Percentiles rank a stretch among this genome's conserved stretches.
Conservation (phyloP, 345 rosid genomes). For the Populus simonii region DNA sequence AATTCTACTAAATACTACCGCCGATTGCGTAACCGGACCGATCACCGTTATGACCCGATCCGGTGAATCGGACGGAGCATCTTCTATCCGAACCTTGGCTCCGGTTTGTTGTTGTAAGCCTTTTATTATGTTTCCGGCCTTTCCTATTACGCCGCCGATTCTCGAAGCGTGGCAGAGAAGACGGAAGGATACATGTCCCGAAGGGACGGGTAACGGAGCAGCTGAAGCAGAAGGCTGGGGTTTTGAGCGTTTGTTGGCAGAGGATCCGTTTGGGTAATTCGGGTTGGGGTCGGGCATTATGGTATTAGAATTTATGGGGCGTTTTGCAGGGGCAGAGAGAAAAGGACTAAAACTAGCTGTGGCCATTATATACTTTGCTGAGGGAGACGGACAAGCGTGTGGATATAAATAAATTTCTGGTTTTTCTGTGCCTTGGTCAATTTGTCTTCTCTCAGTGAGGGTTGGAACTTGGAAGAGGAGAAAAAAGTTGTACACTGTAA, state of each 20-base stretch:
- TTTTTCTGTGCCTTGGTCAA: too few relatives aligned
- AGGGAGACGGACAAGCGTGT: too few relatives aligned
- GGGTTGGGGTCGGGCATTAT: too few relatives aligned
- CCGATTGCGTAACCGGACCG: conserved; percentile 25
- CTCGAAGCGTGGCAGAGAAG: conserved; percentile 67
- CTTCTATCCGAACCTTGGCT: conserved; percentile 78
- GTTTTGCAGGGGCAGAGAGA: too few relatives aligned
- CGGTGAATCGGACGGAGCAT: conserved; percentile 53
- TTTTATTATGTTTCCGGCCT: conserved; percentile 75
- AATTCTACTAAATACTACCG: too few relatives aligned
- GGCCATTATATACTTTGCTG: too few relatives aligned
- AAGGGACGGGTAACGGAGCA: conserved; percentile 41
- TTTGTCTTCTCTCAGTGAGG: too few relatives aligned
- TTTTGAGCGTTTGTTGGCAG: conserved; percentile 56
- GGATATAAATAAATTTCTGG: too few relatives aligned
- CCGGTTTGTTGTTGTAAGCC: conserved; percentile 72
- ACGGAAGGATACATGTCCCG: conserved; percentile 65
- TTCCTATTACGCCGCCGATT: conserved; percentile 84
- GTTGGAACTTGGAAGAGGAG: too few relatives aligned
- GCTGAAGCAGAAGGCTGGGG: conserved; percentile 22
- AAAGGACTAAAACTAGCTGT: too few relatives aligned
- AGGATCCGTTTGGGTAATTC: background rate
- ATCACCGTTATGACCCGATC: conserved; percentile 71
- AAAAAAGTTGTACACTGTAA: too few relatives aligned
- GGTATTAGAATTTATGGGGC: too few relatives aligned